Base-by-base conservation (phyloP, 2,329 filamentous ascomycete species). In the Periconia macrospinosa region DNA sequence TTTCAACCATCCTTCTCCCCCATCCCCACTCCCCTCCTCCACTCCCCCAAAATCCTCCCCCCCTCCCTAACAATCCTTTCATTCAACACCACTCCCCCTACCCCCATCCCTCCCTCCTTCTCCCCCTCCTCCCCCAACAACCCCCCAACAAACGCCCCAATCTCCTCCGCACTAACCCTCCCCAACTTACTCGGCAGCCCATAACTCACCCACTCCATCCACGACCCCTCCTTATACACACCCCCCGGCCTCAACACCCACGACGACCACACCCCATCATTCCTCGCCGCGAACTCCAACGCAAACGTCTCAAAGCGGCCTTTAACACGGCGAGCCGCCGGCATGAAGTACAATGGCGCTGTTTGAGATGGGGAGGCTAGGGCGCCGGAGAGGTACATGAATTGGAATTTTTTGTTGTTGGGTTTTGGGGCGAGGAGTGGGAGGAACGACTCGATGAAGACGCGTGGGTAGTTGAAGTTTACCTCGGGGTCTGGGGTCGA, bases 231-330 rank as follows among this genome's bases (percentile, higher is more conserved):
- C 8, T 51, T 50, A 1, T 52, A 19, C 6, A 65, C 50, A 2
- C 59, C 59, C 7, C 56, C 60, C 14, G 63, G 63, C 41, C 55
- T 60, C 20, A 65, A 18, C 17, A 64, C 30, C 41, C 56, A 50
- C 2, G 60, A 54, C 14, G 57, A 53, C 56, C 60, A 63, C 11
- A 44, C 10, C 11, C 57, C 51, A 3, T 27, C 30, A 43, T 58
- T 46, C 37, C 37, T 18, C 27, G 57, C 47, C 13, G 61, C 61
- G 40, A 62, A 54, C 23, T 55, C 45, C 2, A 64, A 27, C 11
- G 45, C 50, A 19, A 45, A 47, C 1, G 49, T 56, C 42, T 64
- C 55, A n/a, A 55, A 41, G 10, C 54, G 20, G 27, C 61, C 63
- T 30, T 63, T 62, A 27, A 60, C 33, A 10, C 52, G 55, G 14